Evolutionary conservation across 805 yeast species (phyloP), one percentile per base, ranked within the genome.

Genomic region (Sugiyamaella smithiae): DNA sequence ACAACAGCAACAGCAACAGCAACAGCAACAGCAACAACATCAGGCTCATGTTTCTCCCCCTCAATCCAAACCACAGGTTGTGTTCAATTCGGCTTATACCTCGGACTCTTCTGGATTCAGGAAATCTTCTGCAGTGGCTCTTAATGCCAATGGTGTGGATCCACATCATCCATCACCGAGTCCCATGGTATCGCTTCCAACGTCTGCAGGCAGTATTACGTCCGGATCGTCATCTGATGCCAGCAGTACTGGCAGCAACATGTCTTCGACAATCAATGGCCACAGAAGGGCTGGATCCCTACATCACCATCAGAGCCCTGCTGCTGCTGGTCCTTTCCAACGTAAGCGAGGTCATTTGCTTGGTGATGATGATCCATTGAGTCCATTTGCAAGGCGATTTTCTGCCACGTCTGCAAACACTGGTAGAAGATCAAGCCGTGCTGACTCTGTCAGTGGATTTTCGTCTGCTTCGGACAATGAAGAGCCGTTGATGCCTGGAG

Each of bases 71-170:
- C 24, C 49, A 17, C 43, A 38, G 32, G 51, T 57, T 9, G 55
- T 57, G 12, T 57, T 57, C 50, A 57, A 57, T 45, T 28, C 61
- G 5, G 56, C 62, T 12, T 57, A 55, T 43, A 57, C 61, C 4
- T 14, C 49, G 11, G 62, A 57, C 43, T 56, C 60, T 16, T 51
- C 57, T 11, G 58, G 59, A n/a, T 57, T 57, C 50, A 28, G 59
- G 26, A 54, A 55, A 41, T 53, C 58, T 19, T 52, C 60, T 12
- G 33, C 57, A 8, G 46, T 55, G 19, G 48, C 57, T 2, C 35
- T 43, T 19, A 16, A 37, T 33, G 29, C 46, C 17, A 23, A 49
- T 9, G 29, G 52, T n/a, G 52, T 56, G 3, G 86, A 84, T 4
- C 86, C 61, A 11, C 57, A 51, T 44, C 52, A 51, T n/a, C 50